Percentiles rank a stretch among this genome's conserved stretches.
These are phyloP conservation scores for Jasminum sambac DNA, from an alignment of 257 asterid genomes.

Conservation along the genomic window DNA sequence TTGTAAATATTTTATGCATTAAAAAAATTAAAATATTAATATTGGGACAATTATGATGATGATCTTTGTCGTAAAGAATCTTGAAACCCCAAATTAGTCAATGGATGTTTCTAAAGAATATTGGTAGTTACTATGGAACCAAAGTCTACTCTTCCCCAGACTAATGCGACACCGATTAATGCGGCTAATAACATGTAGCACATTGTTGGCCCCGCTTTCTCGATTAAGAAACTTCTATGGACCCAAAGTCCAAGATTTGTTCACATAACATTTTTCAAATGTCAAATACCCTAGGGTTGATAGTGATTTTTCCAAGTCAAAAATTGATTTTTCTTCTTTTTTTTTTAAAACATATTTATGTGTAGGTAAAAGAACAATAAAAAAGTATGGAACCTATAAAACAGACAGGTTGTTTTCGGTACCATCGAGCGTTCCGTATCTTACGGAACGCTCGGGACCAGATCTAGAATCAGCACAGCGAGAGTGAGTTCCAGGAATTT, in stretches of 20 bases:
- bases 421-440: too few relatives aligned
- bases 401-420: too few relatives aligned
- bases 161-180: slow-evolving; percentile 37
- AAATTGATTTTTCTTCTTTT: too few relatives aligned
- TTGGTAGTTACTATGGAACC: slow-evolving; percentile 26
- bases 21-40: background rate
- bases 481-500: too few relatives aligned
- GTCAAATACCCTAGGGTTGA: background rate
- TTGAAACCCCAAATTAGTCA: slow-evolving; percentile 28
- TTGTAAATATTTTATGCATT: background rate
- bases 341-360: too few relatives aligned
- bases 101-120: slow-evolving; percentile 57
- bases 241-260: slow-evolving; percentile 16
- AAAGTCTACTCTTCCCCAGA: slow-evolving; percentile 18
- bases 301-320: background rate
- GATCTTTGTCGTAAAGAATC: slow-evolving; percentile 43
- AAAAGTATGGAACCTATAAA: too few relatives aligned
- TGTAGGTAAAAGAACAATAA: too few relatives aligned
- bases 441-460: too few relatives aligned
- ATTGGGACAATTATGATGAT: slow-evolving; percentile 15
- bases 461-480: too few relatives aligned
- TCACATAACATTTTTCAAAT: background rate
- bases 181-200: slow-evolving; percentile 47
- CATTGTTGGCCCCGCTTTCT: slow-evolving; percentile 28
- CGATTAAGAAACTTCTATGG: slow-evolving; percentile 24